A percentile compares a stretch with the other conserved stretches of the same genome.
Conservation (phyloP, 768 basidiomycete species). For the Strobilomyces confusus region DNA sequence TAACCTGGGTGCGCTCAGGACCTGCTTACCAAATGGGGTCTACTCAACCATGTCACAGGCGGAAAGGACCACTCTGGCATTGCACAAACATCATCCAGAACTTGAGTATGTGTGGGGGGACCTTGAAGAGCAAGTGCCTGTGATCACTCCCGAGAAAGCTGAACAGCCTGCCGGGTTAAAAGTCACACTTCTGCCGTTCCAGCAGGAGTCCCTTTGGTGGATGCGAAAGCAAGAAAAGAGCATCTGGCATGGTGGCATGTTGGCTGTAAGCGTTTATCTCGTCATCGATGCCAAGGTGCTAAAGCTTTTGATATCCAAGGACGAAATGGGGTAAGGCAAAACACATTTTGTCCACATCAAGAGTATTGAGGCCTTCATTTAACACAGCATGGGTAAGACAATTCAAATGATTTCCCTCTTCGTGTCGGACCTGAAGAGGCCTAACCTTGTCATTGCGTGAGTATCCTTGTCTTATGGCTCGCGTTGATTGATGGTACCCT, state of each 20-base stretch:
- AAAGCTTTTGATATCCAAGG: slow-evolving; percentile 38
- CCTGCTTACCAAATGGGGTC: slow-evolving; percentile 5
- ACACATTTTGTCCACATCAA: not conserved
- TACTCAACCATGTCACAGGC: slow-evolving; percentile 44
- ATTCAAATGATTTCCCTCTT: slow-evolving; percentile 94
- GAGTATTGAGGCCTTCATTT: slow-evolving; percentile 10
- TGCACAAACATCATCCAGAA: slow-evolving; percentile 74
- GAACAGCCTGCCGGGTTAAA: slow-evolving; percentile 83
- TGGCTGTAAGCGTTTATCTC: slow-evolving; percentile 58
- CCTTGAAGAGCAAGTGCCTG: slow-evolving; percentile 56
- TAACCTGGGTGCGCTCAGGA: slow-evolving; percentile 57
- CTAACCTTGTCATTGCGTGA: slow-evolving; percentile 90
- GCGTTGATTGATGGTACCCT: not conserved
- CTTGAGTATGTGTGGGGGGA: slow-evolving; percentile 86
- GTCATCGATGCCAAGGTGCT: not conserved
- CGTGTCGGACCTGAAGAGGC: slow-evolving; percentile 69
- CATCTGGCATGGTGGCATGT: slow-evolving; percentile 86
- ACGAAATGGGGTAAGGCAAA: slow-evolving; percentile 80
- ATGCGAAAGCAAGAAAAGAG: slow-evolving; percentile 91
- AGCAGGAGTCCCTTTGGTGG: slow-evolving; percentile 92
- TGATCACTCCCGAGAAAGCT: slow-evolving; percentile 63
- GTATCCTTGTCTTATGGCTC: slow-evolving; percentile 23
- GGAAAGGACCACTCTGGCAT: slow-evolving; percentile 61
- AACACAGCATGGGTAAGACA: slow-evolving; percentile 81
- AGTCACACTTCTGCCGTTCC: slow-evolving; percentile 87